Percentiles rank a stretch among this genome's conserved stretches.
Conservation (phyloP, 179 eudicot species). For the Beta macrorhiza region DNA sequence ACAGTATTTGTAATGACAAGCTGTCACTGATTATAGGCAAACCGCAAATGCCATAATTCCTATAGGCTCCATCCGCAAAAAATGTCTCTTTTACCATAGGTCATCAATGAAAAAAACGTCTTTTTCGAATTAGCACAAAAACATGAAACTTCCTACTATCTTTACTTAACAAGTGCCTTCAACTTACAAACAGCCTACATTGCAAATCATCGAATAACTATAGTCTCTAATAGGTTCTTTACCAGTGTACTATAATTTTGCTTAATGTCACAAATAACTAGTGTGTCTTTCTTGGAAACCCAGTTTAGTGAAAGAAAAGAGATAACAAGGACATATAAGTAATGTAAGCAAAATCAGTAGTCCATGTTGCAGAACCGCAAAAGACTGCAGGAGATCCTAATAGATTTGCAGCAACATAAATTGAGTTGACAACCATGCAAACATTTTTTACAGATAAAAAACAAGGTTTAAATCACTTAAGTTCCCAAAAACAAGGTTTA, state of each 20-base stretch:
- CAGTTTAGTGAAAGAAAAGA: background rate
- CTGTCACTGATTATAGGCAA: background rate
- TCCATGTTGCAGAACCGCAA: background rate
- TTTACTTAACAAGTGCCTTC: background rate
- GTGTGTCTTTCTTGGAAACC: background rate
- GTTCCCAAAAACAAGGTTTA: background rate
- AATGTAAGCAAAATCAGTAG: background rate
- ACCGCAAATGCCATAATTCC: background rate
- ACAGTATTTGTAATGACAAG: too few relatives aligned
- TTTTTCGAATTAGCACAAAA: background rate
- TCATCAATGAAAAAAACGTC: background rate
- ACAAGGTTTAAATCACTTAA: background rate
- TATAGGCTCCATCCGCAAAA: background rate
- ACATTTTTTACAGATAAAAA: background rate
- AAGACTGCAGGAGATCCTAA: background rate
- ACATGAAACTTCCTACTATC: background rate
- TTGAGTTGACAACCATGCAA: background rate
- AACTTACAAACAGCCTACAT: background rate
- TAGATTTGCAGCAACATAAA: too few relatives aligned
- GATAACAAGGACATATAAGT: background rate
- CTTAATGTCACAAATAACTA: background rate
- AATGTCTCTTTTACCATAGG: background rate
- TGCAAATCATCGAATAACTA: background rate
- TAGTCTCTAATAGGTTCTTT: background rate
- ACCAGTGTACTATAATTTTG: background rate